Base-by-base conservation (phyloP, 106 monocot species). In the Vanilla planifolia region DNA sequence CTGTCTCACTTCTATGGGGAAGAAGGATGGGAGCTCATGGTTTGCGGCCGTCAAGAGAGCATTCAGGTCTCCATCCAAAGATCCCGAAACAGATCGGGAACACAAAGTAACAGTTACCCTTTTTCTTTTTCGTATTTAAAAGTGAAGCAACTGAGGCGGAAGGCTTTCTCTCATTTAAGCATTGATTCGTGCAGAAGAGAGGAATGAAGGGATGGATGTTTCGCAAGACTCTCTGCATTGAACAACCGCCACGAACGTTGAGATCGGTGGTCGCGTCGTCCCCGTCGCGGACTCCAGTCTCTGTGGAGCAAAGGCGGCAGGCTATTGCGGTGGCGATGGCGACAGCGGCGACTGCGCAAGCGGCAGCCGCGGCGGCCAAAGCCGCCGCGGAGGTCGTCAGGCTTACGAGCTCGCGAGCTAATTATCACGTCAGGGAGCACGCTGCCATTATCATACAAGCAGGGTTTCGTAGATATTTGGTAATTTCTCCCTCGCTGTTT, bases 381-480 rank as follows among this genome's bases (percentile, higher is more conserved):
- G 92, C 88, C 0, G 92, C 92, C 44, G 85, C 76, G 27, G 92
- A 88, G 67, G 88, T 88, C 8, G 88, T 87, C 10, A 75, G 88
- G 33, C 88, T 93, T 1, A 82, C 82, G 0, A 36, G 77, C 35
- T 84, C 86, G 2, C 46, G 72, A 11, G 30, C 73, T 15, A 45
- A 48, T 66, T 72, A 79, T 61, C n/a, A n/a, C n/a, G 56, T 74
- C 25, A 51, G 72, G 29, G 75, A 85, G 67, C 79, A 82, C 65
- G 87, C 96, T n/a, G 91, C 91, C 36, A 56, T 88, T 15, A 62
- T 77, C 50, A 88, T 98, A 45, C 96, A 98, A 53, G 85, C 91
- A 2, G 70, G 81, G 6, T 98, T 98, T 69, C 71, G 96, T 4
- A 91, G 96, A 28, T 98, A 98, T 67, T 58, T 98, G 76, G 96